Percentiles rank a stretch among this genome's conserved stretches.
These are phyloP conservation scores for Stachybotrys elegans DNA, from an alignment of 2,329 filamentous ascomycete genomes.

Conservation along the genomic window DNA sequence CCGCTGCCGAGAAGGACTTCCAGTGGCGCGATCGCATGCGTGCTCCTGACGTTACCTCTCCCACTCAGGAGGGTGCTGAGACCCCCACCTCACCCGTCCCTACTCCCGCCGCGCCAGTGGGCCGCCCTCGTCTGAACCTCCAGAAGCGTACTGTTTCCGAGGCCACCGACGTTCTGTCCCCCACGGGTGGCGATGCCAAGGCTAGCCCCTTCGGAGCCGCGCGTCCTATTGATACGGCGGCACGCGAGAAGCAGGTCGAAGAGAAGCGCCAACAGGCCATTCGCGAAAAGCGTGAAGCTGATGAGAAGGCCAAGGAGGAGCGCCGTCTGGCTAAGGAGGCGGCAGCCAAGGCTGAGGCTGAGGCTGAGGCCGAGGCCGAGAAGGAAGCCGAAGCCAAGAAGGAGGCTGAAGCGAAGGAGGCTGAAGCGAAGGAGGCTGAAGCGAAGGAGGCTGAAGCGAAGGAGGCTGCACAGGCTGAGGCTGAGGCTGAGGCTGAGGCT, in stretches of 20 bases:
- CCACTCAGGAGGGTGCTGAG: conserved; percentile 67
- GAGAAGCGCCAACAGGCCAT: conserved; percentile 73
- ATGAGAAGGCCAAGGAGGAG: conserved; percentile 80
- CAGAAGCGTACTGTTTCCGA: conserved; percentile 89
- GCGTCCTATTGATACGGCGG: conserved; percentile 86
- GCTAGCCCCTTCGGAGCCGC: conserved; percentile 91
- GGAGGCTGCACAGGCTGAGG: conserved; percentile 19
- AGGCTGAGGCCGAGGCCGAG: conserved; percentile 31
- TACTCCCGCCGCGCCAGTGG: conserved; percentile 42
- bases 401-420: conserved; percentile 28
- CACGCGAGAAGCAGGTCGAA: conserved; percentile 83
- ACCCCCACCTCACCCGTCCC: conserved; percentile 63
- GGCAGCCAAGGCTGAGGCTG: conserved; percentile 39
- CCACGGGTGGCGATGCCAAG: conserved; percentile 66
- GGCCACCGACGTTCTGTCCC: conserved; percentile 42
- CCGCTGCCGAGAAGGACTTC: conserved; percentile 86
- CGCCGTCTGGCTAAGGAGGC: conserved; percentile 56
- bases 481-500: conserved; percentile 25
- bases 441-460: conserved; percentile 20
- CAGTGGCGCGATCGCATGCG: conserved; percentile 92
- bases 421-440: conserved; percentile 22
- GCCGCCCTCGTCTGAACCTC: conserved; percentile 80
- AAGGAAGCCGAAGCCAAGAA: conserved; percentile 26
- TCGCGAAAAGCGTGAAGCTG: conserved; percentile 79
- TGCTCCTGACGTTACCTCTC: conserved; percentile 32